Base-by-base conservation (phyloP, 139 green algal species). In the Chlorella sp. region DNA sequence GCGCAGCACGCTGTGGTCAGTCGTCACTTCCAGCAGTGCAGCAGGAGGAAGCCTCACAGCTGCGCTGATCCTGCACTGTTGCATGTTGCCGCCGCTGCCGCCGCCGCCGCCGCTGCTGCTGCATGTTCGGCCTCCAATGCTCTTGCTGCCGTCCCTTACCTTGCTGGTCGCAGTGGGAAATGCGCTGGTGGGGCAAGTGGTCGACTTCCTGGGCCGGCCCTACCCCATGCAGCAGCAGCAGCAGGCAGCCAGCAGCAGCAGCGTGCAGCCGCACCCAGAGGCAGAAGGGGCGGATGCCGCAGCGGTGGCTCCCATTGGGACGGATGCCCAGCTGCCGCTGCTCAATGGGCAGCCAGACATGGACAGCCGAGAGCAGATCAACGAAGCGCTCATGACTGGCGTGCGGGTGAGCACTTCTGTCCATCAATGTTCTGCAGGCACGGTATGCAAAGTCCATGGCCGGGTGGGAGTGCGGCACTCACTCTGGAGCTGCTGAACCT, bases 361-460 rank as follows among this genome's bases (percentile, higher is more conserved):
- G 93, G 93, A 95, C 64, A 80, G 86, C 65, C 82, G 94, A 18
- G 94, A 96, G 74, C 94, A 95, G 85, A 96, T 98, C 86, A 84
- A 76, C 16, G 92, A 96, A 82, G 74, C 91, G 23, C 82, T 97
- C 38, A 47, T 93, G 18, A 98, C 95, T 26, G 95, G 95, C 36
- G 87, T 96, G 36, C 93, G 93, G 88, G 91, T 92, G 38, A 28
- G 84, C n/a, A n/a, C n/a, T n/a, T n/a, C n/a, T n/a, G n/a, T n/a
- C n/a, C n/a, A n/a, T n/a, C n/a, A n/a, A n/a, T n/a, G n/a, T n/a
- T n/a, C n/a, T n/a, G n/a, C n/a, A n/a, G n/a, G n/a, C n/a, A n/a
- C n/a, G n/a, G n/a, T n/a, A n/a, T n/a, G n/a, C n/a, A n/a, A n/a
- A n/a, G n/a, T n/a, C n/a, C n/a, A n/a, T n/a, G n/a, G n/a, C n/a